These are phyloP conservation scores for Lupinus albus DNA, from an alignment of 306 rosid species.

Conservation along the genomic window DNA sequence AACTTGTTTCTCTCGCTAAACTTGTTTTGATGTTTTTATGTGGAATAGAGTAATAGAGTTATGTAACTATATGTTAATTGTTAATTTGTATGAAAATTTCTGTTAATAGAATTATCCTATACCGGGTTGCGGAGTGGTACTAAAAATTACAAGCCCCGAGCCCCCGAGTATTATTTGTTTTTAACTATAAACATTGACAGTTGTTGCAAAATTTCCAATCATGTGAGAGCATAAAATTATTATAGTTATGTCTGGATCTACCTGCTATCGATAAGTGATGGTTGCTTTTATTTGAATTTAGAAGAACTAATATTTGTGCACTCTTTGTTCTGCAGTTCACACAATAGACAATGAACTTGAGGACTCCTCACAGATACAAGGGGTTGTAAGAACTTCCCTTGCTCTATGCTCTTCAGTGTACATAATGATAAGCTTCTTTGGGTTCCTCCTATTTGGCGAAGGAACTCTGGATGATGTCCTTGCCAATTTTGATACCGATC, in stretches of 20 bases:
- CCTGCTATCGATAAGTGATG: background rate
- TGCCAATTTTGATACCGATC: conserved; percentile 85
- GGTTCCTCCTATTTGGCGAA: conserved; percentile 83
- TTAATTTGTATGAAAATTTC: conserved; percentile 5
- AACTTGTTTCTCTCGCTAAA: conserved; percentile 20
- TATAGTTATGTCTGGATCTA: background rate
- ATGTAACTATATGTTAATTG: background rate
- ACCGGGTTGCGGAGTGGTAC: too few relatives aligned
- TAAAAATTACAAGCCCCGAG: background rate
- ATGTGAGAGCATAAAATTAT: conserved; percentile 4
- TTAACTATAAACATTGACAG: background rate
- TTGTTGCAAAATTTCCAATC: conserved; percentile 10
- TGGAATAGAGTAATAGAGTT: background rate
- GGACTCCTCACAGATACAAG: conserved; percentile 75
- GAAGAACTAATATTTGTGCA: conserved; percentile 32
- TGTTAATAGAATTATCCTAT: conserved; percentile 2
- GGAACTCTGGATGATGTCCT: conserved; percentile 90
- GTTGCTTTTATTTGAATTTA: too few relatives aligned
- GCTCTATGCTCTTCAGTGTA: conserved; percentile 77
- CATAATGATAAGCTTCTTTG: conserved; percentile 82
- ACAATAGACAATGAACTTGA: conserved; percentile 90
- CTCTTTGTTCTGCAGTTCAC: conserved; percentile 70
- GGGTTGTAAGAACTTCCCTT: conserved; percentile 74
- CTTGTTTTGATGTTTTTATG: conserved; percentile 30
- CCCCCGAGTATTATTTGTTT: too few relatives aligned